phyloP scores from a whole-genome alignment of 192 early-diverging fungal genomes.

The Coemansia sp. region DNA sequence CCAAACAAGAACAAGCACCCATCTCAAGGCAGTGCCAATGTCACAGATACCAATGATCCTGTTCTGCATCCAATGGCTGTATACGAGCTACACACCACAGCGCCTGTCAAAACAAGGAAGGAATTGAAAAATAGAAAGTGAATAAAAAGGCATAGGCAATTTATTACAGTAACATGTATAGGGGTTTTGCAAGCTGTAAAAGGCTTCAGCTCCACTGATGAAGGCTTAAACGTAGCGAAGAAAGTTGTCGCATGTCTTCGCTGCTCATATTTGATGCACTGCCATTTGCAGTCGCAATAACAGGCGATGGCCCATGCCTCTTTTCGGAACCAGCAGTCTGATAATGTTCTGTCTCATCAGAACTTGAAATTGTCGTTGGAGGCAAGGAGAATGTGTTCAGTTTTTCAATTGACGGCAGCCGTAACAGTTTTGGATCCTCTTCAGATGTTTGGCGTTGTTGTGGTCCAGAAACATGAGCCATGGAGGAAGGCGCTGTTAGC shows the following conservation, averaged over 20 bases:
- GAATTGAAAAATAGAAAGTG: background rate
- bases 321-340: background rate
- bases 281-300: background rate
- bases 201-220: conserved; percentile 15
- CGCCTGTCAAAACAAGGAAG: conserved; percentile 14
- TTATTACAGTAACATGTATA: background rate
- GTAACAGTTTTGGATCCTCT: background rate
- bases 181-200: background rate
- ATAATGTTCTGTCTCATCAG: background rate
- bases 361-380: background rate
- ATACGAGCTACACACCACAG: conserved; percentile 44
- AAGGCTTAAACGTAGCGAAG: conserved; percentile 40
- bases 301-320: conserved; percentile 2
- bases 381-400: conserved; percentile 8
- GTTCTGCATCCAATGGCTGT: conserved; percentile 26
- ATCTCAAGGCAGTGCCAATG: background rate
- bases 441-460: background rate
- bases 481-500: conserved; percentile 10
- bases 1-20: background rate
- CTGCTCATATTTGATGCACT: conserved; percentile 38
- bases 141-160: background rate
- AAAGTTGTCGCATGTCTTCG: conserved; percentile 49
- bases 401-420: conserved; percentile 38
- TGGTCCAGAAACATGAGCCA: background rate
- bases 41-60: background rate